Base-by-base conservation (phyloP, 1,139 yeast species). In the Blastobotrys capitulatus region DNA sequence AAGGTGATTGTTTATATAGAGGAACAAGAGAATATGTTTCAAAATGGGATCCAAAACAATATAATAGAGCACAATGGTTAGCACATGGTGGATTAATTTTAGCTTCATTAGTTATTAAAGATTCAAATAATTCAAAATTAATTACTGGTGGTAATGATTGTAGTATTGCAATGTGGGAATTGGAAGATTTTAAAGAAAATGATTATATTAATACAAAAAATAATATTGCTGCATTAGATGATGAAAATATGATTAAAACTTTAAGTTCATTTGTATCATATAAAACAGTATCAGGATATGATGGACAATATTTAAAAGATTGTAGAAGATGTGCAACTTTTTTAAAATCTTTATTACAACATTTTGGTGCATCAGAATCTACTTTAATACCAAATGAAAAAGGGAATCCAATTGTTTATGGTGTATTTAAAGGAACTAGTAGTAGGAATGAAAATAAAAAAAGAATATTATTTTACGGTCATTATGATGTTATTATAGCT, bases 401-500 rank as follows among this genome's bases (percentile, higher is more conserved):
- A 58, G 83, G 84, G 10, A 90, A 88, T 61, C 97, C 98, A 0
- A 79, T 89, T 2, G 92, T 92, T 0, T 82, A 79, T 60, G 90
- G 92, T 0, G 70, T 73, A 7, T 92, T 90, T 67, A 72, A 74
- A 58, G 42, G 27, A 22, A n/a, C n/a, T 15, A 35, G n/a, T 20
- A n/a, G 47, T 10, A n/a, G 42, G 8, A 22, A 19, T 1, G 39
- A 27, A 4, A 39, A 46, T 13, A 47, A 48, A 13, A 46, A 48
- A 16, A 56, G 69, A 50, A 74, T 89, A 2, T 65, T 90, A 47
- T 92, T 95, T 83, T 92, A 92, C 65, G 97, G 96, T 1, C 98
- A 92, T 71, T 92, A 92, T 64, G 98, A 92, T 67, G 97, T 92
- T 25, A 90, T 92, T 35, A 76, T 77, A 41, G 85, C 85, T 0